Percentiles rank a stretch among this genome's conserved stretches.
Evolutionary conservation across 2,329 filamentous ascomycete genomes (phyloP).

Genomic region (Ciborinia camelliae): DNA sequence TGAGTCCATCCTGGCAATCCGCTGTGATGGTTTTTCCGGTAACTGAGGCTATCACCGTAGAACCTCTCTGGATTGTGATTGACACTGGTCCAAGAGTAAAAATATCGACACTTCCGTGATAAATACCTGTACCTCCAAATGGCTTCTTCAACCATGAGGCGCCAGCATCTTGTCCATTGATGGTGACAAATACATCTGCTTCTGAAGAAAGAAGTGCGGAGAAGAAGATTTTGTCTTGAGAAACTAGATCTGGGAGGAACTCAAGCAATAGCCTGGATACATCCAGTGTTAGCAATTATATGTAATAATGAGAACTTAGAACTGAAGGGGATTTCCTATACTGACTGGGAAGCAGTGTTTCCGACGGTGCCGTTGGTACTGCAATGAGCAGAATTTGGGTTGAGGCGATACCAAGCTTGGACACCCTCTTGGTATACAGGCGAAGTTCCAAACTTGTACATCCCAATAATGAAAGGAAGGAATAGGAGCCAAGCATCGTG

Average conservation of each 20-base stretch:
- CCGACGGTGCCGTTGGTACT: neutral
- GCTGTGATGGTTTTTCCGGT: neutral
- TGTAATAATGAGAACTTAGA: neutral
- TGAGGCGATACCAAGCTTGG: constrained; percentile 7
- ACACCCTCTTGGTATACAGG: neutral
- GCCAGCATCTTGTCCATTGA: neutral
- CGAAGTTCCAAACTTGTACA: constrained; percentile 1
- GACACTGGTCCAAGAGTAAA: neutral
- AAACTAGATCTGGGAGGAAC: neutral
- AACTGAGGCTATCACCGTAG: neutral
- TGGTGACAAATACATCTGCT: constrained; percentile 1
- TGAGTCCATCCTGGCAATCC: neutral
- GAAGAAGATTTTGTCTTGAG: constrained; percentile 8
- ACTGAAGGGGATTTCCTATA: neutral
- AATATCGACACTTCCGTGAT: constrained; percentile 5
- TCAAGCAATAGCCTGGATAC: neutral
- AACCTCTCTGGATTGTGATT: neutral
- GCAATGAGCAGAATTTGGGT: constrained; percentile 3
- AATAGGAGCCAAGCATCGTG: constrained; percentile 47
- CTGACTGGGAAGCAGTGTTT: constrained; percentile 8
- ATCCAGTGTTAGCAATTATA: neutral
- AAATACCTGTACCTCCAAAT: neutral
- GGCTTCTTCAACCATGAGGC: constrained; percentile 1
- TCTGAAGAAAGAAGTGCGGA: neutral
- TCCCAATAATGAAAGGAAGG: neutral